Evolutionary conservation across 176 grass and related monocot species (phyloP).

Genomic region (Carex pumila): DNA sequence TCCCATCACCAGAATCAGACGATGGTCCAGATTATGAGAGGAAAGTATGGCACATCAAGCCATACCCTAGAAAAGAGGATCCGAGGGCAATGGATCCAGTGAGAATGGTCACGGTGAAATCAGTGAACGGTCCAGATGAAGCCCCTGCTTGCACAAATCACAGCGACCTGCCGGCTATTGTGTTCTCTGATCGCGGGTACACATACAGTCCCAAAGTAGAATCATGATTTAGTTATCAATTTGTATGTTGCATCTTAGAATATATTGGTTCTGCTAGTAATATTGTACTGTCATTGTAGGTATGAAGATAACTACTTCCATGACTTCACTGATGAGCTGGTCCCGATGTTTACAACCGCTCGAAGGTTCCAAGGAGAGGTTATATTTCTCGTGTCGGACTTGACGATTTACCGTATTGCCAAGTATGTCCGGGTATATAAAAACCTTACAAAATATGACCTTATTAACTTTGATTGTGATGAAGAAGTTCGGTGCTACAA

Average conservation of each 20-base stretch:
- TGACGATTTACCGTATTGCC: slow-evolving; percentile 58
- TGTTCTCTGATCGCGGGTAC: slow-evolving; percentile 55
- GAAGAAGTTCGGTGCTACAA: slow-evolving; percentile 58
- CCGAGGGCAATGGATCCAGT: slow-evolving; percentile 30
- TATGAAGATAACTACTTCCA: slow-evolving; percentile 86
- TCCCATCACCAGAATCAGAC: slow-evolving; percentile 24
- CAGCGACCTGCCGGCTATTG: slow-evolving; percentile 44
- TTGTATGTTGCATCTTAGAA: not conserved
- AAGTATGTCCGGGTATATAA: slow-evolving; percentile 43
- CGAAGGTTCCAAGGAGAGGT: slow-evolving; percentile 50
- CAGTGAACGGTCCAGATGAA: not conserved
- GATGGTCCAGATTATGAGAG: slow-evolving; percentile 28
- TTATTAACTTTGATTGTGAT: slow-evolving; percentile 53
- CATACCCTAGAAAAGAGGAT: slow-evolving; percentile 50
- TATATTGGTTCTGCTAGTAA: not conserved
- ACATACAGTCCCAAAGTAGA: not conserved
- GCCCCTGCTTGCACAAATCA: slow-evolving; percentile 28
- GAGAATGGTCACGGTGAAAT: slow-evolving; percentile 30
- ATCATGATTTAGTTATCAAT: not conserved
- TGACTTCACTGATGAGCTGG: slow-evolving; percentile 80
- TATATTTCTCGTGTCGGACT: slow-evolving; percentile 53
- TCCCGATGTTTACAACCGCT: slow-evolving; percentile 65
- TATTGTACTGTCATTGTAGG: slow-evolving; percentile 12
- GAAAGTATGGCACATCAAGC: slow-evolving; percentile 46
- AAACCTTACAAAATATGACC: slow-evolving; percentile 58